Evolutionary conservation across 2,329 filamentous ascomycete genomes (phyloP).

Genomic region (Exophiala calicioides): DNA sequence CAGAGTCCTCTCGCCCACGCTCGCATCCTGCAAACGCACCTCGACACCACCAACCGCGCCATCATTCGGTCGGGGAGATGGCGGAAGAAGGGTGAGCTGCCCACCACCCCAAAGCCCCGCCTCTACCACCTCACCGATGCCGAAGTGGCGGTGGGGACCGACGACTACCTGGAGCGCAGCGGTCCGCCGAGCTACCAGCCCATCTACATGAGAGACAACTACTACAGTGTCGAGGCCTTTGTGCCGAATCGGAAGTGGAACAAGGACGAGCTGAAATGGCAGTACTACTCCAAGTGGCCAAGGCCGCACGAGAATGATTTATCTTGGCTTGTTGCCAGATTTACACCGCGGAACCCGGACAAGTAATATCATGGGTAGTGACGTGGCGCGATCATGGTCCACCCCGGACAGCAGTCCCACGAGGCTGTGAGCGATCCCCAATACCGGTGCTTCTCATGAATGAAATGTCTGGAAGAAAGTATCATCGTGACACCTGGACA

Average conservation of each 20-base stretch:
- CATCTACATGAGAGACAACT: slow-evolving; percentile 31
- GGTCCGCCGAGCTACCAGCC: slow-evolving; percentile 30
- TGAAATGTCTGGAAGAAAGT: too few relatives aligned
- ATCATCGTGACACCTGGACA: too few relatives aligned
- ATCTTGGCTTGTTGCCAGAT: slow-evolving; percentile 26
- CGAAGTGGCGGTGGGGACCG: slow-evolving; percentile 24
- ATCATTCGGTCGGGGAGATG: slow-evolving; percentile 27
- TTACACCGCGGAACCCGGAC: slow-evolving; percentile 19
- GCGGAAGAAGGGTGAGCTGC: slow-evolving; percentile 26
- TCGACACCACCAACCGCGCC: slow-evolving; percentile 25
- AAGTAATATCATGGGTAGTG: too few relatives aligned
- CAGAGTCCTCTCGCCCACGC: slow-evolving; percentile 25
- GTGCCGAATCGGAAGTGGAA: slow-evolving; percentile 31
- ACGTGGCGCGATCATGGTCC: too few relatives aligned
- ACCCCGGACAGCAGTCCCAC: too few relatives aligned
- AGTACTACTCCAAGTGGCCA: slow-evolving; percentile 30
- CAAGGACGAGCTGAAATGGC: slow-evolving; percentile 26
- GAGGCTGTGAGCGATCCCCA: too few relatives aligned
- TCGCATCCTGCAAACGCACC: slow-evolving; percentile 29
- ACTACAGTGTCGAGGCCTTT: slow-evolving; percentile 30
- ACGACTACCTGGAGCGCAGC: slow-evolving; percentile 28
- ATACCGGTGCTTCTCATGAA: too few relatives aligned
- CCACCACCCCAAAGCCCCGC: slow-evolving; percentile 16
- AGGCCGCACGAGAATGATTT: slow-evolving; percentile 30
- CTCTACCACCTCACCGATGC: slow-evolving; percentile 28